These are phyloP conservation scores for Penicillium parvum DNA, from an alignment of 495 filamentous ascomycete genomes.

Conservation along the genomic window DNA sequence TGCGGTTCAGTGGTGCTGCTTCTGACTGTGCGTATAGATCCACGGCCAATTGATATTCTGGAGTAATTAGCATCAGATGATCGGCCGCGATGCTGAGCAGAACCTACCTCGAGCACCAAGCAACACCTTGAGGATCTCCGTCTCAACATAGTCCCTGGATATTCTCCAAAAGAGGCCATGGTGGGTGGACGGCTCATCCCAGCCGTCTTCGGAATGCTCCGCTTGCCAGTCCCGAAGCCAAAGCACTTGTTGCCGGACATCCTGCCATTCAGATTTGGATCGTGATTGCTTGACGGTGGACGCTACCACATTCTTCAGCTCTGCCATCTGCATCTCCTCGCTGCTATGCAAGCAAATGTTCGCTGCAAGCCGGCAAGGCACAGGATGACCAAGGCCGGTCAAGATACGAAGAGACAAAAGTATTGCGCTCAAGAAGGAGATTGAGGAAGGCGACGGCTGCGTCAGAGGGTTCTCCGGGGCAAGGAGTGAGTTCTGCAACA, in stretches of 20 bases:
- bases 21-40: slow-evolving; percentile 59
- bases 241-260: slow-evolving; percentile 60
- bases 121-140: slow-evolving; percentile 69
- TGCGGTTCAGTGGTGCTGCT: slow-evolving; percentile 42
- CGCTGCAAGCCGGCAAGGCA: slow-evolving; percentile 51
- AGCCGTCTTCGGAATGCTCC: slow-evolving; percentile 30
- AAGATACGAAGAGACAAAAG: slow-evolving; percentile 65
- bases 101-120: slow-evolving; percentile 58
- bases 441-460: slow-evolving; percentile 53
- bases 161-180: slow-evolving; percentile 69
- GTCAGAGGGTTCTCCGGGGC: slow-evolving; percentile 63
- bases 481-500: slow-evolving; percentile 56
- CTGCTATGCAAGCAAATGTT: slow-evolving; percentile 39
- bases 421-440: slow-evolving; percentile 61
- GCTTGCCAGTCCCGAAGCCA: slow-evolving; percentile 81
- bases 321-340: slow-evolving; percentile 60
- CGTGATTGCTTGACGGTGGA: slow-evolving; percentile 46
- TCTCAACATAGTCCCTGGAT: slow-evolving; percentile 59
- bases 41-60: slow-evolving; percentile 63
- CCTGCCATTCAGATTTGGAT: slow-evolving; percentile 65
- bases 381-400: slow-evolving; percentile 53
- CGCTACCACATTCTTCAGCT: slow-evolving; percentile 60
- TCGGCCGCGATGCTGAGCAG: not conserved
- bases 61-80: slow-evolving; percentile 10
- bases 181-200: slow-evolving; percentile 23